Percentiles rank a stretch among this genome's conserved stretches.
Conservation (phyloP, 2,329 filamentous ascomycete species). For the Sclerotinia minor region DNA sequence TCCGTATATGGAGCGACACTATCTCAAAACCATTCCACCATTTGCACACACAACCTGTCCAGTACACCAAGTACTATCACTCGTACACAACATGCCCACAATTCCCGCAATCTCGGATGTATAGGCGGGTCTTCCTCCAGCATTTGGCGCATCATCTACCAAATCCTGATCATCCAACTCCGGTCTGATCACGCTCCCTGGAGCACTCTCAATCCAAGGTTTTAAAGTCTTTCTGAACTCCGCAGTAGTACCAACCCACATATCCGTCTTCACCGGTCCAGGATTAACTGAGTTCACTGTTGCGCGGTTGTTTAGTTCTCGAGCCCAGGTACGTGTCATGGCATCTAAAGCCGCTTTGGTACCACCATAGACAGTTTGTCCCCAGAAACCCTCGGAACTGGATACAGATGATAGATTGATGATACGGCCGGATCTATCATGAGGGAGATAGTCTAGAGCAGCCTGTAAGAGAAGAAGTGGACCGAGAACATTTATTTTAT, state of each 20-base stretch:
- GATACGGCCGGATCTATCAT: constrained; percentile 65
- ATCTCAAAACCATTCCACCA: constrained; percentile 65
- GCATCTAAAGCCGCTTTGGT: constrained; percentile 67
- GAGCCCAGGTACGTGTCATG: constrained; percentile 68
- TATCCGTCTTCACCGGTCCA: constrained; percentile 65
- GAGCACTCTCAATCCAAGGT: constrained; percentile 62
- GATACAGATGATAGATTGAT: constrained; percentile 63
- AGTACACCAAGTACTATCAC: constrained; percentile 74
- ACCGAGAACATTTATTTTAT: constrained; percentile 78
- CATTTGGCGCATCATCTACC: constrained; percentile 57
- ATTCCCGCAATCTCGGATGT: constrained; percentile 72
- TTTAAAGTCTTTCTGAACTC: constrained; percentile 60
- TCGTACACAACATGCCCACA: constrained; percentile 72
- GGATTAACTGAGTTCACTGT: constrained; percentile 69
- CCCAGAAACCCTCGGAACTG: constrained; percentile 51
- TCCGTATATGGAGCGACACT: background rate
- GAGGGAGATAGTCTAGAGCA: constrained; percentile 66
- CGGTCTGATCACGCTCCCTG: constrained; percentile 60
- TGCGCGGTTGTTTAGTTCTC: constrained; percentile 60
- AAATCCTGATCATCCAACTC: constrained; percentile 63
- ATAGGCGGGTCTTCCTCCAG: constrained; percentile 62
- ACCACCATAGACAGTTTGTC: constrained; percentile 63
- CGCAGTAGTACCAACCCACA: constrained; percentile 59
- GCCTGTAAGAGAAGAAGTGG: constrained; percentile 78
- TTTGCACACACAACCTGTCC: constrained; percentile 80